phyloP scores from a whole-genome alignment of 2,329 filamentous ascomycete species.

The Cercospora sp. region DNA sequence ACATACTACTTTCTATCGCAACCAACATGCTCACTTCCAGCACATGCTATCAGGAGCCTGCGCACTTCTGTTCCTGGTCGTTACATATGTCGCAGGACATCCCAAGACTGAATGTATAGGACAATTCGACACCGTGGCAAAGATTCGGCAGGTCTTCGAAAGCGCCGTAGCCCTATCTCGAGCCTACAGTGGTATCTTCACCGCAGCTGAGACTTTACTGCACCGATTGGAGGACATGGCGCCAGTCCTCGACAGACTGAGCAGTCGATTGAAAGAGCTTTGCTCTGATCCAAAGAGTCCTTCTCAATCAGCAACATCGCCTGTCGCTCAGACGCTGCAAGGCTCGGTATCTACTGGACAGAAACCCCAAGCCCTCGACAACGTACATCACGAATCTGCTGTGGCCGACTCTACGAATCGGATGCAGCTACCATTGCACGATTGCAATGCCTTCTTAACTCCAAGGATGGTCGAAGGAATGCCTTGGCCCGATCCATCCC shows the following conservation, averaged over 20 bases:
- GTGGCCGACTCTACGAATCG: background rate
- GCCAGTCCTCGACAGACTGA: background rate
- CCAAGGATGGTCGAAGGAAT: background rate
- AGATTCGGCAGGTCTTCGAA: background rate
- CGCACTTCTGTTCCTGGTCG: background rate
- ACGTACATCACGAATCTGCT: background rate
- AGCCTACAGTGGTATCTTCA: background rate
- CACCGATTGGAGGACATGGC: background rate
- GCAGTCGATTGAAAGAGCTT: background rate
- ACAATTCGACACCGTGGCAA: background rate
- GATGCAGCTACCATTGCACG: background rate
- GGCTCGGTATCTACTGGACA: background rate
- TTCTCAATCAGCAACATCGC: background rate
- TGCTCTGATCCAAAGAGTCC: no score
- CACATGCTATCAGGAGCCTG: conserved; percentile 5
- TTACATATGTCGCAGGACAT: background rate
- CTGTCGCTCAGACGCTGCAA: background rate
- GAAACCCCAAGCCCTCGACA: background rate
- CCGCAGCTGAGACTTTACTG: background rate
- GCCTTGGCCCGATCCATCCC: background rate
- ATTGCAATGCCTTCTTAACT: background rate
- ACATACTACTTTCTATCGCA: background rate
- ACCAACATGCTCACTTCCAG: conserved; percentile 6
- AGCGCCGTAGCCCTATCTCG: background rate
- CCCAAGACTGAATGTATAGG: background rate